Percentiles rank a stretch among this genome's conserved stretches.
These are phyloP conservation scores for Ceratobasidium sp. DNA, from an alignment of 1,284 basidiomycete species.

Conservation along the genomic window DNA sequence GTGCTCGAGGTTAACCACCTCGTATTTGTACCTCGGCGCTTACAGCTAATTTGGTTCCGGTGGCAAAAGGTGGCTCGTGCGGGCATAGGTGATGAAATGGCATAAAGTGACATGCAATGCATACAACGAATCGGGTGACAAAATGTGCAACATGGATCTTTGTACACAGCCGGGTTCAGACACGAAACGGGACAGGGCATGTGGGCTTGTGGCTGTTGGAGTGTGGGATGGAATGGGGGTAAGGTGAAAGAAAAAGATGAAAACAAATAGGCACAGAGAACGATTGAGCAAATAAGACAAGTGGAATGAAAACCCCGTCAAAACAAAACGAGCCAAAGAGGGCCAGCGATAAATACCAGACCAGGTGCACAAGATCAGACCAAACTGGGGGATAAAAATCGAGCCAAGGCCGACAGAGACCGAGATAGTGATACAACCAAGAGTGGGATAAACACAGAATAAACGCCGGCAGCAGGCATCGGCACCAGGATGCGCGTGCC, in stretches of 20 bases:
- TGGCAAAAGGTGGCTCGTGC: slow-evolving; percentile 8
- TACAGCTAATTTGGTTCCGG: not conserved
- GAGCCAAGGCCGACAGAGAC: slow-evolving; percentile 12
- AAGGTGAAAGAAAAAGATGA: slow-evolving; percentile 5
- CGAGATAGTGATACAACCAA: slow-evolving; percentile 42
- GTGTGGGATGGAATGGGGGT: not conserved
- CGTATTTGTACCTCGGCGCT: slow-evolving; percentile 22
- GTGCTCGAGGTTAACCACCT: not conserved
- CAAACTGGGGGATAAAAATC: slow-evolving; percentile 37
- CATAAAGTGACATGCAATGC: slow-evolving; percentile 19
- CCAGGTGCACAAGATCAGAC: slow-evolving; percentile 17
- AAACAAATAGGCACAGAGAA: slow-evolving; percentile 40
- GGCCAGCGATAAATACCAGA: slow-evolving; percentile 33
- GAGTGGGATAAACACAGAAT: slow-evolving; percentile 24
- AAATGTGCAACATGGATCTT: slow-evolving; percentile 5
- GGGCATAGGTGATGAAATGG: not conserved
- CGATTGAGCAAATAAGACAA: slow-evolving; percentile 24
- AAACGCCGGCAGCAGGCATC: slow-evolving; percentile 33
- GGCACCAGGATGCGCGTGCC: slow-evolving; percentile 29
- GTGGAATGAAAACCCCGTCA: slow-evolving; percentile 27
- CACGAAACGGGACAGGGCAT: not conserved
- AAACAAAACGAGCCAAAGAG: slow-evolving; percentile 17
- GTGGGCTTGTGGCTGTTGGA: slow-evolving; percentile 14
- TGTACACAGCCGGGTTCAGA: slow-evolving; percentile 2
- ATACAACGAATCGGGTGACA: not conserved